Base-by-base conservation (phyloP, 352 stramenopile species). In the Pythium guiyangense region DNA sequence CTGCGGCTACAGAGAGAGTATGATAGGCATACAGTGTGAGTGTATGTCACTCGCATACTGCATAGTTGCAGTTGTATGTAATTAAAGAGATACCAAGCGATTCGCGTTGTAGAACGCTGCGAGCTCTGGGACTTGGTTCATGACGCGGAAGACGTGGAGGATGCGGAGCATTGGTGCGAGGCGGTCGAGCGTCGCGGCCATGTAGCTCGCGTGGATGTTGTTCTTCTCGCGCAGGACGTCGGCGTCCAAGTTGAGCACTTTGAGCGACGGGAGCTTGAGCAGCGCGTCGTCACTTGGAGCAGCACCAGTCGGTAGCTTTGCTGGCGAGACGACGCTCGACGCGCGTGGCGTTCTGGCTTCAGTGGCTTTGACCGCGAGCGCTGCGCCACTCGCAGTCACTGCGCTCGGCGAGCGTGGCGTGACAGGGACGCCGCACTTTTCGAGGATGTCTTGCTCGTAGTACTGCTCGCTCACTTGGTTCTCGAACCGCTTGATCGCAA, bases 51-150 rank as follows among this genome's bases (percentile, higher is more conserved):
- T 34, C 29, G 29, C 6, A 6, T 34, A 34, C 3, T 34, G 29
- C 29, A 34, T 34, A 6, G 0, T 42, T 18, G 37, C 37, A 29
- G 26, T 40, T 51, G 5, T 22, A 20, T 40, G 9, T 15, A 52
- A 3, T 15, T 12, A 12, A 26, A n/a, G 20, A 25, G n/a, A 44
- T 71, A 92, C 81, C 72, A 90, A 67, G 20, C 83, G 79, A 53
- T 92, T 89, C 2, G 76, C 74, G 50, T 89, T 89, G 68, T 92
- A 92, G 52, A 90, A 90, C 10, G 70, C 73, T 25, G 76, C 77
- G 17, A 92, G 68, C 34, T 87, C 83, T 0, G 83, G 69, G 2
- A 90, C 64, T 78, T 90, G 75, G 56, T 79, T 85, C 73, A 90
- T 88, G 6, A 72, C 75, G 12, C 74, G 74, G 42, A 86, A 92